Percentiles rank a stretch among this genome's conserved stretches.
Conservation (phyloP, 2,329 filamentous ascomycete species). For the Scolecobasidium constrictum region DNA sequence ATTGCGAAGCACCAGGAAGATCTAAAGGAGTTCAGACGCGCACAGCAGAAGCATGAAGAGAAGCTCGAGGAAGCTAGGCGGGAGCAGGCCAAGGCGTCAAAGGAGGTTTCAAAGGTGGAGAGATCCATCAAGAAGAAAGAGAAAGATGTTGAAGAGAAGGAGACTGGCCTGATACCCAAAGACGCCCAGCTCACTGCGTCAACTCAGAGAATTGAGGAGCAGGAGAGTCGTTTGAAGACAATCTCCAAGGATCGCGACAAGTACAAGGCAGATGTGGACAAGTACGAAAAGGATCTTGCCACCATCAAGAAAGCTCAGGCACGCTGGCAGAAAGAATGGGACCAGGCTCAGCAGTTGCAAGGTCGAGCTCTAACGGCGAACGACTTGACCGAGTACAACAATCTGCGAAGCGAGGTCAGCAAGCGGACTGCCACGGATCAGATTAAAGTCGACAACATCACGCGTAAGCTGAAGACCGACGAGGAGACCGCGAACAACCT, state of each 20-base stretch:
- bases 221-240: conserved; percentile 56
- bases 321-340: conserved; percentile 80
- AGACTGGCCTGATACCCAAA: conserved; percentile 77
- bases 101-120: conserved; percentile 72
- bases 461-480: conserved; percentile 81
- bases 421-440: conserved; percentile 72
- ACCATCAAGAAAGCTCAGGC: conserved; percentile 82
- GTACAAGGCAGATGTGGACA: conserved; percentile 57
- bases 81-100: conserved; percentile 67
- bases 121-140: conserved; percentile 77
- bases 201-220: conserved; percentile 55
- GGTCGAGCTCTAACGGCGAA: conserved; percentile 76
- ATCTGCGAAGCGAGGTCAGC: conserved; percentile 73
- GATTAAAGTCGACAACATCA: conserved; percentile 73
- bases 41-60: conserved; percentile 73
- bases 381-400: conserved; percentile 84
- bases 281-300: conserved; percentile 68
- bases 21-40: conserved; percentile 81
- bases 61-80: conserved; percentile 71
- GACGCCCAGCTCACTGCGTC: conserved; percentile 85
- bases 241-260: conserved; percentile 67
- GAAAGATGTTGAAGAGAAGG: conserved; percentile 74
- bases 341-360: conserved; percentile 72
- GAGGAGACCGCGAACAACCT: conserved; percentile 83
- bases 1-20: conserved; percentile 94